These are phyloP conservation scores for Pythium dissimile DNA, from an alignment of 352 stramenopile species.

Conservation along the genomic window DNA sequence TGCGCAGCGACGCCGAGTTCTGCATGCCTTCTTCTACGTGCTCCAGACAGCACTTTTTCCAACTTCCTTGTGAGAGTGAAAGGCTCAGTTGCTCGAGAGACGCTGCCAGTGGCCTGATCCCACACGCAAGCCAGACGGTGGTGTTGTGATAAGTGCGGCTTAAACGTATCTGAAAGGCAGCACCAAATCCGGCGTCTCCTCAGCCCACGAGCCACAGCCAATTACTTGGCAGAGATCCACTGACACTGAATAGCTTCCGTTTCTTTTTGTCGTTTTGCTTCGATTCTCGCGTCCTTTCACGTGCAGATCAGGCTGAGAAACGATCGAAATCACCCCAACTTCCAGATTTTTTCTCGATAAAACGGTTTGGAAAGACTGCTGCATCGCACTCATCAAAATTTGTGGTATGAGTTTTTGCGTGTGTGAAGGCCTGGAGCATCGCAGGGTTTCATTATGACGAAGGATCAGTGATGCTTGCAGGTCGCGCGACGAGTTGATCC, in stretches of 20 bases:
- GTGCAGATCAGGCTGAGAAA: neutral
- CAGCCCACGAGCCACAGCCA: neutral
- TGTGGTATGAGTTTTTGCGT: no score
- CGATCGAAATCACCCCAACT: neutral
- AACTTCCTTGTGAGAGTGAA: no score
- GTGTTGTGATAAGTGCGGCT: no score
- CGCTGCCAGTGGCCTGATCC: no score
- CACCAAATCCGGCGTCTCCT: neutral
- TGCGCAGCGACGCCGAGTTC: slow-evolving; percentile 11
- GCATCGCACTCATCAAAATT: neutral
- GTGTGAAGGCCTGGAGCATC: no score
- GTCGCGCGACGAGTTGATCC: no score
- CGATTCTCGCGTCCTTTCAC: neutral
- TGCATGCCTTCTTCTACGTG: slow-evolving; percentile 1
- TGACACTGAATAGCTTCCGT: neutral
- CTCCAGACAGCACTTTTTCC: neutral
- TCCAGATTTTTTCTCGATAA: neutral
- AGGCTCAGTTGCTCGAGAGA: no score
- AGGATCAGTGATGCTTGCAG: no score
- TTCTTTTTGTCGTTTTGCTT: neutral
- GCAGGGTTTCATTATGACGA: no score
- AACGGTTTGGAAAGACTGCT: neutral
- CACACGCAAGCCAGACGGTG: no score
- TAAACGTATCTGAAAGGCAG: neutral
- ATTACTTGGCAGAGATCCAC: neutral